Evolutionary conservation across 768 basidiomycete species (phyloP).

Genomic region (Macrolepiota dolichaula): DNA sequence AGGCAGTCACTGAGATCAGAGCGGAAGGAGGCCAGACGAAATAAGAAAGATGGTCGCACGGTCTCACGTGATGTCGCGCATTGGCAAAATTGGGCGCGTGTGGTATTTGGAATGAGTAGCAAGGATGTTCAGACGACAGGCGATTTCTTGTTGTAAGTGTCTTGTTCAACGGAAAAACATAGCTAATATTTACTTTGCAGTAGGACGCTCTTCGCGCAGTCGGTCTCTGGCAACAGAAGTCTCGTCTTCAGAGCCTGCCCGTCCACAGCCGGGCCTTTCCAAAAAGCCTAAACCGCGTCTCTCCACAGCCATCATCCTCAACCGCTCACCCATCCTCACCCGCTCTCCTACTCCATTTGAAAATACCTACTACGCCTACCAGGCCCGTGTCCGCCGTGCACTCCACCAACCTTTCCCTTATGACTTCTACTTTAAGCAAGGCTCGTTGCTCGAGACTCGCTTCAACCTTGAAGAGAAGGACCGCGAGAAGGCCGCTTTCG

Average conservation of each 20-base stretch:
- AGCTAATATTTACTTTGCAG: not conserved
- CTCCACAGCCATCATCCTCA: conserved; percentile 67
- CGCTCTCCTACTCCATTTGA: conserved; percentile 73
- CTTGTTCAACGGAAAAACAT: not conserved
- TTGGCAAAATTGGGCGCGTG: conserved; percentile 2
- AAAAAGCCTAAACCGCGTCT: conserved; percentile 37
- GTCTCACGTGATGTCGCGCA: not conserved
- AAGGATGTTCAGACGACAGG: conserved; percentile 2
- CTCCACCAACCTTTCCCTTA: conserved; percentile 85
- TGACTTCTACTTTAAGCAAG: conserved; percentile 93
- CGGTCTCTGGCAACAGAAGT: conserved; percentile 46
- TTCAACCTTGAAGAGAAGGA: conserved; percentile 74
- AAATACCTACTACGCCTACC: conserved; percentile 79
- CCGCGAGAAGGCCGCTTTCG: conserved; percentile 74
- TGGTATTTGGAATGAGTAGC: not conserved
- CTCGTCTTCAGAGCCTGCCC: conserved; percentile 16
- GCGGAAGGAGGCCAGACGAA: not conserved
- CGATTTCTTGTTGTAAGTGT: not conserved
- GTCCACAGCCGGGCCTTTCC: conserved; percentile 17
- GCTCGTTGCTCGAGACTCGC: conserved; percentile 77
- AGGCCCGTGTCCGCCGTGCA: conserved; percentile 77
- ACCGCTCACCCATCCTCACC: conserved; percentile 74
- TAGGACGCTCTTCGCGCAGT: conserved; percentile 16
- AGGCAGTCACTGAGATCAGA: not conserved
- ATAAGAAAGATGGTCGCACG: conserved; percentile 3